Percentiles rank a stretch among this genome's conserved stretches.
Conservation (phyloP, 2,329 filamentous ascomycete species). For the Dendrostoma leiphaemia region DNA sequence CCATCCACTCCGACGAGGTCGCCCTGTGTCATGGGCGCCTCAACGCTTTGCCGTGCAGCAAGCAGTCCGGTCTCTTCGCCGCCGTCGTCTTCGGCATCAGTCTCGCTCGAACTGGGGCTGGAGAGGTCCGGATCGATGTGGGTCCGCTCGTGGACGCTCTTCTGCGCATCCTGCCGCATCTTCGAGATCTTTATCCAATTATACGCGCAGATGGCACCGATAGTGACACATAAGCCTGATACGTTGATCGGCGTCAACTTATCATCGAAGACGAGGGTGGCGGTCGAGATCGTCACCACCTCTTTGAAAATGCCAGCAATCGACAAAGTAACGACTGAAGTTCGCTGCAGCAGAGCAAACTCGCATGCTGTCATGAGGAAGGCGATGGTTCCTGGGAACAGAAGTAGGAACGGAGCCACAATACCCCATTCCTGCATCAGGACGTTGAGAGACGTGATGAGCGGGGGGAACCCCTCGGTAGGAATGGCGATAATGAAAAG, state of each 20-base stretch:
- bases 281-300: conserved; percentile 90
- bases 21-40: conserved; percentile 23
- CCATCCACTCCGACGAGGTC: conserved; percentile 39
- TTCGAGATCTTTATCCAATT: conserved; percentile 92
- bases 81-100: conserved; percentile 39
- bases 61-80: conserved; percentile 48
- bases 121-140: conserved; percentile 30
- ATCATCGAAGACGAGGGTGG: conserved; percentile 85
- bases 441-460: conserved; percentile 62
- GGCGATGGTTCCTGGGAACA: conserved; percentile 88
- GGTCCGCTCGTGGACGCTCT: conserved; percentile 44
- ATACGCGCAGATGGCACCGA: conserved; percentile 81
- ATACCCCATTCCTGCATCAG: conserved; percentile 70
- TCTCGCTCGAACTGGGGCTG: conserved; percentile 34
- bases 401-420: conserved; percentile 67
- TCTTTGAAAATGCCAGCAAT: conserved; percentile 99
- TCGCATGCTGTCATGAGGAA: conserved; percentile 97
- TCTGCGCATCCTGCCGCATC: conserved; percentile 76
- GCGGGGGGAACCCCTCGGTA: conserved; percentile 73
- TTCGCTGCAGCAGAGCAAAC: conserved; percentile 91
- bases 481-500: conserved; percentile 79
- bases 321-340: conserved; percentile 90
- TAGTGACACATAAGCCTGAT: conserved; percentile 81
- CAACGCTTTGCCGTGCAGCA: conserved; percentile 35
- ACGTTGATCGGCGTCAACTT: conserved; percentile 84